Conservation (phyloP, 2,329 filamentous ascomycete species). For the Ophiostoma ulmi region DNA sequence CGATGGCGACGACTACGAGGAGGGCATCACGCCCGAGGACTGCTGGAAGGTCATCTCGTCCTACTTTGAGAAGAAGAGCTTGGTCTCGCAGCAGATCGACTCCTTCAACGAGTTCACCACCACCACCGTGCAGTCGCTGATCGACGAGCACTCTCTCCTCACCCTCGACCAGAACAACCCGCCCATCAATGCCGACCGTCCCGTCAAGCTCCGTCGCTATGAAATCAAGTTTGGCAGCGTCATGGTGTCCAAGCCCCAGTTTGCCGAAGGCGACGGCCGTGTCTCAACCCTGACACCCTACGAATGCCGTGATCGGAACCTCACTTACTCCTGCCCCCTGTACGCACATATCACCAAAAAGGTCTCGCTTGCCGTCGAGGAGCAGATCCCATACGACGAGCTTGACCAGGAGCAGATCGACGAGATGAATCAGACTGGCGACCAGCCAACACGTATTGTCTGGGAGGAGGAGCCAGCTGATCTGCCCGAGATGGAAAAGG, state of each 20-base stretch:
- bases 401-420: constrained; percentile 61
- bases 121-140: constrained; percentile 88
- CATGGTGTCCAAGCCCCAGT: constrained; percentile 80
- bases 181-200: constrained; percentile 59
- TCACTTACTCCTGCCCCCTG: constrained; percentile 89
- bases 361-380: constrained; percentile 76
- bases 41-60: constrained; percentile 97
- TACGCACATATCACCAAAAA: constrained; percentile 85
- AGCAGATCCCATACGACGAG: constrained; percentile 59
- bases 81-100: constrained; percentile 95
- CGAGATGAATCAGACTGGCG: constrained; percentile 51
- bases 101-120: constrained; percentile 97
- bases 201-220: constrained; percentile 79
- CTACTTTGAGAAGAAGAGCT: constrained; percentile 92
- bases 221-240: constrained; percentile 92
- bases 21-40: constrained; percentile 87
- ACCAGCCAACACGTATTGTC: constrained; percentile 52
- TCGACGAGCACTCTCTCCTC: constrained; percentile 86
- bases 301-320: constrained; percentile 89
- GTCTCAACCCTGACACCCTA: constrained; percentile 84
- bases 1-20: constrained; percentile 64
- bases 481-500: constrained; percentile 47
- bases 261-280: constrained; percentile 87
- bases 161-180: constrained; percentile 92
- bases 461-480: constrained; percentile 59